Evolutionary conservation across 192 early-diverging fungal genomes (phyloP).

Genomic region (Podochytrium sp.): DNA sequence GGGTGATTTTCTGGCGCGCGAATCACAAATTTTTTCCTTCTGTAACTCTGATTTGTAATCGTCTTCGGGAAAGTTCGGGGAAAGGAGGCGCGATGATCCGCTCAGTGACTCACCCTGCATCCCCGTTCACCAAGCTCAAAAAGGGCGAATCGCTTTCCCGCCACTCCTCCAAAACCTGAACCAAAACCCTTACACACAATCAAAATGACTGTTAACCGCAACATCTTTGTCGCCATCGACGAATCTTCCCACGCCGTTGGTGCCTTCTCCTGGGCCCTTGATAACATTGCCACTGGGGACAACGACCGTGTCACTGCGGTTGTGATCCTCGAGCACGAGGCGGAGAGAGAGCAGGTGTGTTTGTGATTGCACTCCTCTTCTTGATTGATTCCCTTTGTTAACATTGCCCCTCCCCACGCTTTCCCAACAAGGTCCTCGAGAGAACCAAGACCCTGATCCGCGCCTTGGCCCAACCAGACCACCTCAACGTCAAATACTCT

Average conservation of each 20-base stretch:
- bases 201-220: constrained; percentile 16
- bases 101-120: too few species aligned
- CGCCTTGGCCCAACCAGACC: constrained; percentile 38
- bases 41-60: too few species aligned
- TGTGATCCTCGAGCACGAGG: constrained; percentile 42
- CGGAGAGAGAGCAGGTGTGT: constrained; percentile 12
- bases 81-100: too few species aligned
- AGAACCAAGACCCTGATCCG: constrained; percentile 45
- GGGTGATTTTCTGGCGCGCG: too few species aligned
- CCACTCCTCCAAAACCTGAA: too few species aligned
- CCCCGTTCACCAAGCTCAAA: too few species aligned
- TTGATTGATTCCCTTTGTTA: too few species aligned
- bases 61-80: too few species aligned
- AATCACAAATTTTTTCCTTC: too few species aligned
- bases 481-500: constrained; percentile 29
- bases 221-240: constrained; percentile 44
- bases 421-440: constrained; percentile 18
- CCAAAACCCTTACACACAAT: too few species aligned
- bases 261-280: constrained; percentile 46
- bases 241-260: constrained; percentile 45
- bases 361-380: too few species aligned
- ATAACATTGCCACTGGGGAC: constrained; percentile 27
- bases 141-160: too few species aligned
- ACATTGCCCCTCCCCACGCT: neutral
- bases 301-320: constrained; percentile 37